These are phyloP conservation scores for Cladorrhinum sp. DNA, from an alignment of 2,329 filamentous ascomycete genomes.

Conservation along the genomic window DNA sequence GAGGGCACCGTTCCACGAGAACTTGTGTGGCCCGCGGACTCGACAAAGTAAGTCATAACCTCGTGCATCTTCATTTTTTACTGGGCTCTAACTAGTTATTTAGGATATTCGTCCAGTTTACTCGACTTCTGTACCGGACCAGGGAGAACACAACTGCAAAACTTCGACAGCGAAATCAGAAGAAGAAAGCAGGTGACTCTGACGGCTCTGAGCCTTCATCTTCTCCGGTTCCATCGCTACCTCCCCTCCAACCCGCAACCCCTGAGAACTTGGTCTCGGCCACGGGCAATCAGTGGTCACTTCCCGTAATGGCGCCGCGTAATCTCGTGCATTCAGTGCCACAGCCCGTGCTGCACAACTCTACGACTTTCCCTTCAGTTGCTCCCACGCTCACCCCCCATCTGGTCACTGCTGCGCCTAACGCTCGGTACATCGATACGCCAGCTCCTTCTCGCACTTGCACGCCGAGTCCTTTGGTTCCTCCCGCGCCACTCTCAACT, in stretches of 20 bases:
- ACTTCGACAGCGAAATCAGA: no score
- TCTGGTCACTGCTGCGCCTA: background rate
- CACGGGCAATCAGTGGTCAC: background rate
- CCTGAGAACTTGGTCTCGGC: no score
- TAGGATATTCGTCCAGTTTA: background rate
- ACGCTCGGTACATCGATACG: background rate
- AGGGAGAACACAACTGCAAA: background rate
- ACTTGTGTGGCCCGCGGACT: slow-evolving; percentile 22
- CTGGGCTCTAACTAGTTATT: background rate
- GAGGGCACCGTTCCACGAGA: slow-evolving; percentile 7
- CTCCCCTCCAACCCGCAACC: no score
- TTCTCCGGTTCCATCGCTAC: no score
- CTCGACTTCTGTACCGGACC: background rate
- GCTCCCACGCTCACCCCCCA: no score
- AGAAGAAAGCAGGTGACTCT: no score
- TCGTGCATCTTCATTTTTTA: background rate
- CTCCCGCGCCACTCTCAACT: background rate
- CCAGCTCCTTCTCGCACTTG: background rate
- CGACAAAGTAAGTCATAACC: slow-evolving; percentile 16
- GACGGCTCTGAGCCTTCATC: no score
- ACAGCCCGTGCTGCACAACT: background rate
- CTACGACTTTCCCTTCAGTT: no score
- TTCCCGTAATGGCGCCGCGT: background rate
- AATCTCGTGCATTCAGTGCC: background rate
- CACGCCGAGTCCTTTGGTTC: background rate